Evolutionary conservation across 139 green algal genomes (phyloP).

Genomic region (Tetratostichococcus sp.): DNA sequence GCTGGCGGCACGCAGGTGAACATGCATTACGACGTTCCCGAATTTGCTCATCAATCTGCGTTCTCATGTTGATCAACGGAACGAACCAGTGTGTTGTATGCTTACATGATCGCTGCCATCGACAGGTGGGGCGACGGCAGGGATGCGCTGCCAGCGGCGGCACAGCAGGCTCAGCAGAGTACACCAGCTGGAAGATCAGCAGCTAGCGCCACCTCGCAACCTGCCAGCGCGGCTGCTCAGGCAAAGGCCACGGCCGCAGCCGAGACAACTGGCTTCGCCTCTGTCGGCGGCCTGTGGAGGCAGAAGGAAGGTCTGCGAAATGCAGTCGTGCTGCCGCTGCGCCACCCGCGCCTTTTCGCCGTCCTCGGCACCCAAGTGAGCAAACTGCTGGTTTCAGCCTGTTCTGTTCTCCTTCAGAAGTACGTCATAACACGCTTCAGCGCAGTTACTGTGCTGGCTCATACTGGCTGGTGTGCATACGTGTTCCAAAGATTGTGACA

Average conservation of each 20-base stretch:
- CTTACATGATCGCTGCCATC: no score
- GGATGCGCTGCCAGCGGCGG: not conserved
- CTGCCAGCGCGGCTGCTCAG: no score
- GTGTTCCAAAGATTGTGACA: no score
- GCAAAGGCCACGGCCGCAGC: not conserved
- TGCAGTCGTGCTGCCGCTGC: not conserved
- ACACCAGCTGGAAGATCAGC: not conserved
- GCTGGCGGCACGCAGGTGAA: not conserved
- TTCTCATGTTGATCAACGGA: no score
- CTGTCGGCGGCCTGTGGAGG: not conserved
- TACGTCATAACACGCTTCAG: no score
- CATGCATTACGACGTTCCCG: no score
- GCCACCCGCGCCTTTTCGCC: not conserved
- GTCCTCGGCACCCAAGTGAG: not conserved
- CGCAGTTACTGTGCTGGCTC: no score
- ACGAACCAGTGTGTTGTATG: no score
- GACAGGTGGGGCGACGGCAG: not conserved
- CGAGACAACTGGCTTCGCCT: not conserved
- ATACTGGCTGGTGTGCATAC: no score
- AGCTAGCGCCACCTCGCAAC: not conserved
- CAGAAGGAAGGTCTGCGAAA: not conserved
- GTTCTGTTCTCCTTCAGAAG: no score
- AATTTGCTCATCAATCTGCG: no score
- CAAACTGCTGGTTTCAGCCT: not conserved
- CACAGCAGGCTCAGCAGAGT: not conserved